Conservation (phyloP, 306 rosid species). For the Alnus glutinosa region DNA sequence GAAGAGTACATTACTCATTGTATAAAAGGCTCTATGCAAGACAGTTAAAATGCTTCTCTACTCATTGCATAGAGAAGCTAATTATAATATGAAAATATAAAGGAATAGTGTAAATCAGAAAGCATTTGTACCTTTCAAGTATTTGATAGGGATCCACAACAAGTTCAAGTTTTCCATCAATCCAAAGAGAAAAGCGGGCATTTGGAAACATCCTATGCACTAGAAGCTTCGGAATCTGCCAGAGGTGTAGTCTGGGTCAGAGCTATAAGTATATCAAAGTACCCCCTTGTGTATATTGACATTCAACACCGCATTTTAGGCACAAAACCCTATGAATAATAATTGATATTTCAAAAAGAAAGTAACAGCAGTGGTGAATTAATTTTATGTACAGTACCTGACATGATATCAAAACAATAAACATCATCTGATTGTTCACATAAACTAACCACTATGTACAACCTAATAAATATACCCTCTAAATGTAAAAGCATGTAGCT, state of each 20-base stretch:
- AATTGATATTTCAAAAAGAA: not conserved
- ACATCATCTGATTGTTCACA: constrained; percentile 5
- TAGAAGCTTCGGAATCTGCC: constrained; percentile 91
- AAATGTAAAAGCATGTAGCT: not conserved
- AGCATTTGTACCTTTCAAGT: constrained; percentile 72
- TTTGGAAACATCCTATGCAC: constrained; percentile 89
- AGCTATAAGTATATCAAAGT: constrained; percentile 16
- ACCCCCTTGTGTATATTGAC: constrained; percentile 4
- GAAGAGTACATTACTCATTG: not conserved
- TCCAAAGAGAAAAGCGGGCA: constrained; percentile 87
- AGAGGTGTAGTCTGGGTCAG: constrained; percentile 30
- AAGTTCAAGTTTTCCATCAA: constrained; percentile 96
- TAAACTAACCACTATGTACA: not conserved
- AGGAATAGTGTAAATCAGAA: constrained; percentile 17
- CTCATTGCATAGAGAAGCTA: no score
- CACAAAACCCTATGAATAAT: not conserved
- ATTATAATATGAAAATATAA: not conserved
- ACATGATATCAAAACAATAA: constrained; percentile 21
- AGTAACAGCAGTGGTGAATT: constrained; percentile 1
- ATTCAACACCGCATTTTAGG: constrained; percentile 1
- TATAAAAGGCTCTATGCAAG: not conserved
- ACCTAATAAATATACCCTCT: not conserved
- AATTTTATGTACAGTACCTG: not conserved
- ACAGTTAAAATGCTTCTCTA: not conserved
- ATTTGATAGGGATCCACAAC: constrained; percentile 85